Evolutionary conservation across 2,329 filamentous ascomycete genomes (phyloP).

Genomic region (Ophiocordyceps unilateralis): DNA sequence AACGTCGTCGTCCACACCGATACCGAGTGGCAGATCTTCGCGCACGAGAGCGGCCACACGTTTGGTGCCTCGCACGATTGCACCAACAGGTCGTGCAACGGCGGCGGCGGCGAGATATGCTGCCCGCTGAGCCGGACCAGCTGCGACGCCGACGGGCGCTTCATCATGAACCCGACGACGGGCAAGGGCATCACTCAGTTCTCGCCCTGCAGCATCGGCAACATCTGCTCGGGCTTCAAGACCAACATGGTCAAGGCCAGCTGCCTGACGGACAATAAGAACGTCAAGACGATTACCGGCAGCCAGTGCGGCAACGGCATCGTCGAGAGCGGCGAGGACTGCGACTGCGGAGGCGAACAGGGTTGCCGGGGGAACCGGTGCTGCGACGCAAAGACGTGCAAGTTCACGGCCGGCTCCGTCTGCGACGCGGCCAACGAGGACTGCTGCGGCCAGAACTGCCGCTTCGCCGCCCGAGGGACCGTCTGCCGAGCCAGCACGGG

Average conservation of each 20-base stretch:
- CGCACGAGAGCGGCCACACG: constrained; percentile 85
- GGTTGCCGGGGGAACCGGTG: constrained; percentile 62
- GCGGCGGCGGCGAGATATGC: constrained; percentile 43
- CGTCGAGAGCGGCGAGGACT: constrained; percentile 85
- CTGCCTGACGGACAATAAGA: constrained; percentile 75
- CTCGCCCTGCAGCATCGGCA: constrained; percentile 78
- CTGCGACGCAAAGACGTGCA: constrained; percentile 76
- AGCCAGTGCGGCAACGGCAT: constrained; percentile 93
- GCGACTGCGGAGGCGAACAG: constrained; percentile 70
- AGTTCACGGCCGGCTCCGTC: constrained; percentile 55
- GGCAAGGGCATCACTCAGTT: constrained; percentile 56
- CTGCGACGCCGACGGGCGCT: constrained; percentile 64
- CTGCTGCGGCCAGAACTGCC: constrained; percentile 53
- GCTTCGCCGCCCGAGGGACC: constrained; percentile 47
- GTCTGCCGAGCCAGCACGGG: constrained; percentile 71
- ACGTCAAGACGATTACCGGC: constrained; percentile 64
- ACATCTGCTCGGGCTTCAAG: constrained; percentile 76
- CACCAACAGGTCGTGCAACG: constrained; percentile 31
- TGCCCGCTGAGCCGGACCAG: constrained; percentile 53
- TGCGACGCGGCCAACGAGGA: constrained; percentile 74
- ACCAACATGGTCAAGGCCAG: constrained; percentile 52
- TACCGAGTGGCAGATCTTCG: constrained; percentile 89
- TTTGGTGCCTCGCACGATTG: constrained; percentile 96
- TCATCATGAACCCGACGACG: constrained; percentile 94
- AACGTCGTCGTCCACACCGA: constrained; percentile 78